These are phyloP conservation scores for Auriscalpium orientale DNA, from an alignment of 768 basidiomycete genomes.

Conservation along the genomic window DNA sequence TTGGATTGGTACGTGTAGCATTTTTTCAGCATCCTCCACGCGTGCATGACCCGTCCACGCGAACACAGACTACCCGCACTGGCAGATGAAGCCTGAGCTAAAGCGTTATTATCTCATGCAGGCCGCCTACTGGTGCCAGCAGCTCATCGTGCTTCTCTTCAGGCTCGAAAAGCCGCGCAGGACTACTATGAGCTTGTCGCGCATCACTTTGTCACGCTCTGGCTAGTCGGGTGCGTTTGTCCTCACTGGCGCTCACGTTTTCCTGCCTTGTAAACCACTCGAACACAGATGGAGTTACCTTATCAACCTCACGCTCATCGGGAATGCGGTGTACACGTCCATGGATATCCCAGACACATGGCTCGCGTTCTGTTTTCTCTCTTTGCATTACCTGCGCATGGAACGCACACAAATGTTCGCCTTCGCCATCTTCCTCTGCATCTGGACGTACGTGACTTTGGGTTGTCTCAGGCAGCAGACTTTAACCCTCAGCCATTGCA, in stretches of 20 bases:
- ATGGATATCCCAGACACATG: slow-evolving; percentile 95
- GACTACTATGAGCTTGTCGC: slow-evolving; percentile 82
- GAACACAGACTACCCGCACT: slow-evolving; percentile 77
- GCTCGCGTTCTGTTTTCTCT: slow-evolving; percentile 81
- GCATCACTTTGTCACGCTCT: slow-evolving; percentile 91
- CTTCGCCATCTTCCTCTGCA: slow-evolving; percentile 56
- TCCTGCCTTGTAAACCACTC: not conserved
- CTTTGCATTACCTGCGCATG: slow-evolving; percentile 80
- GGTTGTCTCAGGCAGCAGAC: not conserved
- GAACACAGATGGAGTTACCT: slow-evolving; percentile 72
- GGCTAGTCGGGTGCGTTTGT: slow-evolving; percentile 73
- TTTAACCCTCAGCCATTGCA: not conserved
- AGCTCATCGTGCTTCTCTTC: slow-evolving; percentile 77
- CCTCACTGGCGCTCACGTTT: not conserved
- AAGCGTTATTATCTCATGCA: slow-evolving; percentile 95
- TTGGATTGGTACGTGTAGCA: slow-evolving; percentile 75
- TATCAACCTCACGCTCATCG: slow-evolving; percentile 76
- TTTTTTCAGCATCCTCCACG: too few relatives aligned
- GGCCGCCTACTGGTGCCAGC: slow-evolving; percentile 90
- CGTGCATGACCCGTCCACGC: not conserved
- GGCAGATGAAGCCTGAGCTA: slow-evolving; percentile 76
- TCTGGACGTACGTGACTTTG: slow-evolving; percentile 68
- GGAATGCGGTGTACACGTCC: slow-evolving; percentile 87
- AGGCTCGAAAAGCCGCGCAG: slow-evolving; percentile 88
- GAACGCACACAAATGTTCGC: slow-evolving; percentile 52